Evolutionary conservation across 495 filamentous ascomycete genomes (phyloP).

Genomic region (Penicillium turbatum): DNA sequence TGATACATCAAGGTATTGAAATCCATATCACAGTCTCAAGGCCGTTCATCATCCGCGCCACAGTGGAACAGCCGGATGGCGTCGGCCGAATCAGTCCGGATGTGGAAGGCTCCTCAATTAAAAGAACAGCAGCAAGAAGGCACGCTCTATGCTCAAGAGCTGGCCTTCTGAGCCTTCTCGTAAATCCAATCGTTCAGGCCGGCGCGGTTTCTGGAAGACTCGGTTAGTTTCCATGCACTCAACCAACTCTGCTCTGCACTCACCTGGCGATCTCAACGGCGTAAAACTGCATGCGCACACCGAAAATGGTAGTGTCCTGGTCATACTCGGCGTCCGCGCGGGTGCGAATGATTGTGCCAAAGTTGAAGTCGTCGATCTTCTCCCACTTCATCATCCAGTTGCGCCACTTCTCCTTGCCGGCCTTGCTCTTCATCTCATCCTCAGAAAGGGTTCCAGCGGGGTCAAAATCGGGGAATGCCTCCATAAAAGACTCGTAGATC

Average conservation of each 20-base stretch:
- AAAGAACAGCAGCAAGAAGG: constrained; percentile 6
- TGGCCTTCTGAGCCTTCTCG: constrained; percentile 59
- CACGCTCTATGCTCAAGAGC: constrained; percentile 22
- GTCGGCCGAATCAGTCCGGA: constrained; percentile 19
- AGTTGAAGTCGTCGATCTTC: constrained; percentile 92
- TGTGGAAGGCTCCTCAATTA: constrained; percentile 13
- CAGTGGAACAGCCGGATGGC: constrained; percentile 15
- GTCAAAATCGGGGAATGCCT: constrained; percentile 90
- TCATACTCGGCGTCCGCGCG: constrained; percentile 80
- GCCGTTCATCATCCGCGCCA: not conserved
- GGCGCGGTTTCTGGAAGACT: constrained; percentile 60
- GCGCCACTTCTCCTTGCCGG: constrained; percentile 92
- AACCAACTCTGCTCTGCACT: constrained; percentile 13
- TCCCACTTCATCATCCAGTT: constrained; percentile 93
- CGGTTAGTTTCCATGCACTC: constrained; percentile 4
- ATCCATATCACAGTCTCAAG: not conserved
- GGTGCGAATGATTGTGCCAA: constrained; percentile 83
- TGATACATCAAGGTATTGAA: not conserved
- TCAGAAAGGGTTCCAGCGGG: constrained; percentile 74
- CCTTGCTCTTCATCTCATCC: constrained; percentile 95
- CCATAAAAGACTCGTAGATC: constrained; percentile 81
- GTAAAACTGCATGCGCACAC: constrained; percentile 93
- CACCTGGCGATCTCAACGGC: constrained; percentile 90
- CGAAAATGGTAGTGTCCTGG: constrained; percentile 85
- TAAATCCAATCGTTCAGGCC: constrained; percentile 97